Base-by-base conservation (phyloP, 1,284 basidiomycete genomes). In the Uromyces viciae-fabae region DNA sequence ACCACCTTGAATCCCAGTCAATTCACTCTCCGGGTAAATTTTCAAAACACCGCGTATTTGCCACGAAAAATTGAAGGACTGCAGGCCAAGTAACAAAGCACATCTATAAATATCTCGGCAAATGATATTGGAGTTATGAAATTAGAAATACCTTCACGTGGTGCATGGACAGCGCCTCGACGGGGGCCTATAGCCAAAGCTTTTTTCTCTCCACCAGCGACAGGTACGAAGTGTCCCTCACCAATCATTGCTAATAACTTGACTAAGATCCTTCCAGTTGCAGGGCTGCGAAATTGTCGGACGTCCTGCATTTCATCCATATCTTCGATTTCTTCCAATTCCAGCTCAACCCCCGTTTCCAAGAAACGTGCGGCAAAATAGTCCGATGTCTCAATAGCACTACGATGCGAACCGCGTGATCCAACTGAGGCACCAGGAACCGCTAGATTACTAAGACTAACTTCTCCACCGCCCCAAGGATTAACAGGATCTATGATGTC, bases 161-260 rank as follows among this genome's bases (percentile, higher is more conserved):
- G 75, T 28, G 75, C 75, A 49, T 77, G 75, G 38, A 77, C 75
- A 46, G 75, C 58, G 14, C 75, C 75, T 69, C 64, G 38, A 33
- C 75, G 60, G 40, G 75, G 75, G 28, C 75, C 75, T 25, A 77
- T 77, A 0, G 56, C 38, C 42, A 77, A 42, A 22, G 75, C 75
- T 77, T 68, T 77, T 40, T 77, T 77, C 28, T 77, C 75, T 2
- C 75, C 75, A 49, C 54, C 33, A 31, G 62, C 75, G 15, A 69
- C 38, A 0, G 75, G 75, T 15, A 77, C 75, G 43, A 68, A 77
- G 60, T 77, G 75, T 22, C 75, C 75, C 46, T 77, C 75, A 54
- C 75, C 75, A 54, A 77, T 77, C 75, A 77, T 77, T 17, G 62
- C 75, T 17, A 77, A 43, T 28, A 77, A 69, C 60, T 69, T 62